A percentile compares a stretch with the other conserved stretches of the same genome.
Conservation (phyloP, 192 early-diverging fungal genomes). For the Pilaira anomala region DNA sequence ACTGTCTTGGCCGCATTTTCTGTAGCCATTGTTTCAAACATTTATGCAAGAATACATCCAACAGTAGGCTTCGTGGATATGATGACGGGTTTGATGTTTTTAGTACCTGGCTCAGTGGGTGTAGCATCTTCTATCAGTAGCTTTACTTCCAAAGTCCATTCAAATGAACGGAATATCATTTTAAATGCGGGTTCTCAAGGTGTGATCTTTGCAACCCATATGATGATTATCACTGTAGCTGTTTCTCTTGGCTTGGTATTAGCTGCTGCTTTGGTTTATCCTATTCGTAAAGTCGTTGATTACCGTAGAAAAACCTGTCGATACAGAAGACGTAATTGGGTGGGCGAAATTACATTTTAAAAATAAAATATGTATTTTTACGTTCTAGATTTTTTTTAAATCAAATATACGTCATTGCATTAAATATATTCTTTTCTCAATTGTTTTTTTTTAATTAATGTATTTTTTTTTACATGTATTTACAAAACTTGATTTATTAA, state of each 20-base stretch:
- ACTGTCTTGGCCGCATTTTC: slow-evolving; percentile 17
- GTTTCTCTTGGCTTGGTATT: slow-evolving; percentile 18
- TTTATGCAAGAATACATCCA: slow-evolving; percentile 19
- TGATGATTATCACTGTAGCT: slow-evolving; percentile 21
- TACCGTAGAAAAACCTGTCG: slow-evolving; percentile 9
- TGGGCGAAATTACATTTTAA: slow-evolving; percentile 23
- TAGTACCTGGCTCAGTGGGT: slow-evolving; percentile 23
- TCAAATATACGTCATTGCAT: no score
- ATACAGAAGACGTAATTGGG: slow-evolving; percentile 18
- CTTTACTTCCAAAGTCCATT: slow-evolving; percentile 7
- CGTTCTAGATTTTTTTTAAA: no score
- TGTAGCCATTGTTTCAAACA: slow-evolving; percentile 9
- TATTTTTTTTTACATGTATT: no score
- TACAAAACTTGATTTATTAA: no score
- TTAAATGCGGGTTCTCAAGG: slow-evolving; percentile 22
- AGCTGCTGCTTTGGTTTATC: slow-evolving; percentile 16
- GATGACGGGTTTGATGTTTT: slow-evolving; percentile 21
- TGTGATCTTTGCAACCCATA: slow-evolving; percentile 20
- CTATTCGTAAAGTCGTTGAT: slow-evolving; percentile 19
- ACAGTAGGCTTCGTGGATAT: slow-evolving; percentile 25
- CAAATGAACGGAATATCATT: slow-evolving; percentile 13
- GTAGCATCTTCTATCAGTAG: slow-evolving; percentile 16
- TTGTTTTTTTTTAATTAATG: no score
- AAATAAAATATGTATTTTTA: neutral
- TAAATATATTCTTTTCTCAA: no score